Percentiles rank a stretch among this genome's conserved stretches.
Conservation (phyloP, 2,329 filamentous ascomycete genomes). For the Cladosporium cucumerinum region DNA sequence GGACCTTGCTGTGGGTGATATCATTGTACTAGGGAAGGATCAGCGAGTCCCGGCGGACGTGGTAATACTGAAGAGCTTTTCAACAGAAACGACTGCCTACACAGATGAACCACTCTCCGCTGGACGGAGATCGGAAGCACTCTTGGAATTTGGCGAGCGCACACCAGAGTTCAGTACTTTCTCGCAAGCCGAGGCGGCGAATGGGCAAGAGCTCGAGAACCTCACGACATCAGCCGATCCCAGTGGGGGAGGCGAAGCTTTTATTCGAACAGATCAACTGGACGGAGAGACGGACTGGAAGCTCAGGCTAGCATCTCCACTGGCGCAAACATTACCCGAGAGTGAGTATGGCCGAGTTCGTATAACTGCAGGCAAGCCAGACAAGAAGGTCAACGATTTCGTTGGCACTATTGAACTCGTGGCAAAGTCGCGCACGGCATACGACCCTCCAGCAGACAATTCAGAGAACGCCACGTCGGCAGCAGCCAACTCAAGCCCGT, state of each 20-base stretch:
- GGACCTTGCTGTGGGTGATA: slow-evolving; percentile 89
- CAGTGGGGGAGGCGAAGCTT: slow-evolving; percentile 73
- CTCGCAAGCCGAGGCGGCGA: slow-evolving; percentile 26
- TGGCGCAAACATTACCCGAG: slow-evolving; percentile 74
- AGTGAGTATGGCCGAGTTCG: slow-evolving; percentile 65
- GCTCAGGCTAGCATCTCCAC: slow-evolving; percentile 76
- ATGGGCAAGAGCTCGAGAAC: slow-evolving; percentile 26
- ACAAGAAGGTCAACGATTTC: slow-evolving; percentile 93
- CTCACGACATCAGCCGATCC: slow-evolving; percentile 35
- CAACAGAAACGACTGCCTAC: slow-evolving; percentile 49
- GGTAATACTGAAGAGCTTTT: slow-evolving; percentile 80
- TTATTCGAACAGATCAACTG: slow-evolving; percentile 94
- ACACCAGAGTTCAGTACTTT: slow-evolving; percentile 13
- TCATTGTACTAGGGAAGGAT: slow-evolving; percentile 88
- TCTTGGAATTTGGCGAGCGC: slow-evolving; percentile 27
- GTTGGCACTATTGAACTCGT: slow-evolving; percentile 79
- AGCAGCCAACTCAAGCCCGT: slow-evolving; percentile 57
- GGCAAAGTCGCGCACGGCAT: slow-evolving; percentile 50
- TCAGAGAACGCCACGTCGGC: not conserved
- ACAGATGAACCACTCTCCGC: slow-evolving; percentile 37
- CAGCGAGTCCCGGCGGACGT: slow-evolving; percentile 93
- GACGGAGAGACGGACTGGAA: slow-evolving; percentile 99
- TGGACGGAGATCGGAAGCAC: slow-evolving; percentile 21
- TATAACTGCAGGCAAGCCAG: slow-evolving; percentile 83
- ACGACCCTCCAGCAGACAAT: slow-evolving; percentile 38